Evolutionary conservation across 2,329 filamentous ascomycete species (phyloP).

Genomic region (Alternaria alternata): DNA sequence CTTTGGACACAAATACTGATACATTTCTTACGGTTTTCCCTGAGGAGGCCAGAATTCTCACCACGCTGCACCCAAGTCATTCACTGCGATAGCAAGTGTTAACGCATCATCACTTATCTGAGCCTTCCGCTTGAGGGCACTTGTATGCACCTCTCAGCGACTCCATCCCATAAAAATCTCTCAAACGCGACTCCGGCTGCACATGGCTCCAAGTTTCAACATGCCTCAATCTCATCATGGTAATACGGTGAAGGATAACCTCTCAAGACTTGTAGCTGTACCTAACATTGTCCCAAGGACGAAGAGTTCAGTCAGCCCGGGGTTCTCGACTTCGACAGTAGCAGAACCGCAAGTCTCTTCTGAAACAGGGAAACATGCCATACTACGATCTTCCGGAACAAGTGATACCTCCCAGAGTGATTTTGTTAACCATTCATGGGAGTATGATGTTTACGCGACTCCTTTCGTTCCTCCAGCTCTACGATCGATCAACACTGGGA

Average conservation of each 20-base stretch:
- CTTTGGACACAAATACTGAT: not conserved
- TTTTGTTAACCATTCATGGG: not conserved
- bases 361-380: not conserved
- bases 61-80: not conserved
- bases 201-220: not conserved
- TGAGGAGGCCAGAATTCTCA: not conserved
- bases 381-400: not conserved
- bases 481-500: slow-evolving; percentile 27
- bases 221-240: not conserved
- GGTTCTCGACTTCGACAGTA: not conserved
- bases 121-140: not conserved
- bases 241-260: not conserved
- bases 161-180: not conserved
- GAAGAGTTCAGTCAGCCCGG: not conserved
- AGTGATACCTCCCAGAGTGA: not conserved
- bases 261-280: slow-evolving; percentile 13
- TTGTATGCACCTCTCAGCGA: not conserved
- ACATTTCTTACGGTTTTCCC: not conserved
- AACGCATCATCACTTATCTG: not conserved
- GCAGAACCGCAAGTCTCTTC: not conserved
- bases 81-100: not conserved
- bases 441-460: slow-evolving; percentile 35
- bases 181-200: not conserved
- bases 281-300: slow-evolving; percentile 3
- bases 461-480: slow-evolving; percentile 28